Conservation (phyloP, 78 protist species). For the Planoprotostelium fungivorum region DNA sequence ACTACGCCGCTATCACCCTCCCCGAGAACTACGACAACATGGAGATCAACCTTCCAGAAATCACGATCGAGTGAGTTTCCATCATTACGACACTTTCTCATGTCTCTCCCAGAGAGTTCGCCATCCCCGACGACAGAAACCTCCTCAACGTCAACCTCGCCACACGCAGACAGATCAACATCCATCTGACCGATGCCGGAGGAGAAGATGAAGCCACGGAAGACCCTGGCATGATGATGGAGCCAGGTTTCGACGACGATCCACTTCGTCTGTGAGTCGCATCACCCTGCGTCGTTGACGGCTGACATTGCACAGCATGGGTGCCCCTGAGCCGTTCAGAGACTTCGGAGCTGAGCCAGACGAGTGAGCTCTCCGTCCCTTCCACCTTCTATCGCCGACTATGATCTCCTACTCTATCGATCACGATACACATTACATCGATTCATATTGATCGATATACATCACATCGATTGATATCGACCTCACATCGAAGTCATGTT, state of each 20-base stretch:
- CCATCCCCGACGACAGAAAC: neutral
- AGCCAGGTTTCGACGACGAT: neutral
- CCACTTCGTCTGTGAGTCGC: too few relatives aligned
- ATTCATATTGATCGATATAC: too few relatives aligned
- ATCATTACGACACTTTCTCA: neutral
- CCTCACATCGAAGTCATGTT: too few relatives aligned
- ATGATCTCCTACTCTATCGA: too few relatives aligned
- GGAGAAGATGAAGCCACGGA: neutral
- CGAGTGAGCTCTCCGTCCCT: too few relatives aligned
- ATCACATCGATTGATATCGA: too few relatives aligned
- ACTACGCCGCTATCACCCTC: constrained; percentile 30
- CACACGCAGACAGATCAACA: neutral
- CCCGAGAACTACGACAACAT: neutral
- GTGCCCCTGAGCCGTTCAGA: too few relatives aligned
- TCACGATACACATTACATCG: too few relatives aligned
- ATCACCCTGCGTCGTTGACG: too few relatives aligned
- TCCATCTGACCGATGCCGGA: neutral
- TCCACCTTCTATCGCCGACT: too few relatives aligned
- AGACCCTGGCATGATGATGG: neutral
- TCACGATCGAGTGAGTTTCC: neutral
- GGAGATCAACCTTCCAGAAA: neutral
- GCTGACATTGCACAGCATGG: too few relatives aligned
- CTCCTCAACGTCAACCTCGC: neutral
- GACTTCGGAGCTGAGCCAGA: too few relatives aligned
- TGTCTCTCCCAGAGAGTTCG: neutral